Percentiles rank a stretch among this genome's conserved stretches.
phyloP scores from a whole-genome alignment of 768 basidiomycete genomes.

The Boletus edulis region DNA sequence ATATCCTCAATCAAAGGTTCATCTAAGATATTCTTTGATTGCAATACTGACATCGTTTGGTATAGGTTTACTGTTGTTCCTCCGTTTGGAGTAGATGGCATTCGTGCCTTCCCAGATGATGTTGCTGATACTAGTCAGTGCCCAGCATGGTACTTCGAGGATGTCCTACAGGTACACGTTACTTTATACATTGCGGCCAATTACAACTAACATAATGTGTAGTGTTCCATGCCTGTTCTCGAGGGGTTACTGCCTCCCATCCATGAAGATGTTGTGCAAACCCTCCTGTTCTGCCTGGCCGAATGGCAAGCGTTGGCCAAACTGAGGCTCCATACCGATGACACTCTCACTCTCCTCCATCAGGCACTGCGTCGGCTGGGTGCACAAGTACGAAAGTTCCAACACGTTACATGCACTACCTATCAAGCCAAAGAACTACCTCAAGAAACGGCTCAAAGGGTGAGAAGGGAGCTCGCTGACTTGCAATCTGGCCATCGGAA shows the following conservation, averaged over 20 bases:
- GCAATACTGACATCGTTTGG: neutral
- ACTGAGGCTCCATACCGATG: neutral
- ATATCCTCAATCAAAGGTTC: too few species aligned
- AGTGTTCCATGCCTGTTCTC: neutral
- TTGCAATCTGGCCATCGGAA: neutral
- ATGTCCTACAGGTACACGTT: neutral
- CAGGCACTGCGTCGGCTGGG: neutral
- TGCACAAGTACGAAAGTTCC: neutral
- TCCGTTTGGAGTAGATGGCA: neutral
- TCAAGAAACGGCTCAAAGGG: neutral
- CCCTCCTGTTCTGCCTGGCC: neutral
- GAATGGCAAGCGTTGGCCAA: neutral
- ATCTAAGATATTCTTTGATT: too few species aligned
- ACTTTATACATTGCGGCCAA: neutral
- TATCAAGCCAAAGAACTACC: neutral
- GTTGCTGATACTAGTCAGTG: neutral
- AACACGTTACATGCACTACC: neutral
- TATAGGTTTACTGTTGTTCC: neutral
- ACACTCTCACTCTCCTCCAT: neutral
- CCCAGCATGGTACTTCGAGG: neutral
- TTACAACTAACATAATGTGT: neutral
- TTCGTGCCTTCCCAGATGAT: neutral
- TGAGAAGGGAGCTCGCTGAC: neutral
- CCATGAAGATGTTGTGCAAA: neutral
- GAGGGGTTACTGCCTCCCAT: neutral